Conservation (phyloP, 2,329 filamentous ascomycete genomes). For the Sporothrix brunneoviolacea region DNA sequence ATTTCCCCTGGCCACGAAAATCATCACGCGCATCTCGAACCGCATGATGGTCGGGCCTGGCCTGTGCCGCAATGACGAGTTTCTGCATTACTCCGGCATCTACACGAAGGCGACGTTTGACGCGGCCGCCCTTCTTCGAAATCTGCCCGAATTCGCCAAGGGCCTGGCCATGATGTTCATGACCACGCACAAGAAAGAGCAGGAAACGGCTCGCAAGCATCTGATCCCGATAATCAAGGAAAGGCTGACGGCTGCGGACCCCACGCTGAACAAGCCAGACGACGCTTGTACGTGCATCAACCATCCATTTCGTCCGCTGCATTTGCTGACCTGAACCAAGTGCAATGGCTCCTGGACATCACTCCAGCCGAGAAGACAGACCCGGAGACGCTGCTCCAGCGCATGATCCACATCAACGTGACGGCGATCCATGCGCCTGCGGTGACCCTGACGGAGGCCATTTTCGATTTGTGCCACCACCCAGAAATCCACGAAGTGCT, state of each 20-base stretch:
- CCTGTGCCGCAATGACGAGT: slow-evolving; percentile 22
- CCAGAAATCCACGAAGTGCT: slow-evolving; percentile 45
- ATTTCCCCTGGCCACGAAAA: slow-evolving; percentile 22
- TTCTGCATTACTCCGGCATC: slow-evolving; percentile 22
- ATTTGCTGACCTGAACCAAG: neutral
- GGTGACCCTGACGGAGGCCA: slow-evolving; percentile 36
- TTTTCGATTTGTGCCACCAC: slow-evolving; percentile 37
- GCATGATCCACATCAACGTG: slow-evolving; percentile 39
- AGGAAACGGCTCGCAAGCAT: slow-evolving; percentile 15
- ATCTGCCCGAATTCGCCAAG: slow-evolving; percentile 20
- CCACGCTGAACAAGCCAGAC: slow-evolving; percentile 21
- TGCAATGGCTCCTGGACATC: slow-evolving; percentile 15
- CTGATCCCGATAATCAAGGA: slow-evolving; percentile 22
- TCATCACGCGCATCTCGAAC: slow-evolving; percentile 26
- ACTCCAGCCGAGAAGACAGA: slow-evolving; percentile 8
- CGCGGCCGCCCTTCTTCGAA: slow-evolving; percentile 20
- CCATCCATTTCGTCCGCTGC: neutral
- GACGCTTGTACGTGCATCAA: slow-evolving; percentile 1
- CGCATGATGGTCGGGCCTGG: slow-evolving; percentile 27
- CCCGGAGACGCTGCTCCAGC: slow-evolving; percentile 30
- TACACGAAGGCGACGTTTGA: slow-evolving; percentile 24
- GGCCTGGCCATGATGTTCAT: slow-evolving; percentile 3
- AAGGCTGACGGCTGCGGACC: slow-evolving; percentile 19
- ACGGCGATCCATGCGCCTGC: slow-evolving; percentile 47
- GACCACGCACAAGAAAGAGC: slow-evolving; percentile 1